Percentiles rank a stretch among this genome's conserved stretches.
Conservation (phyloP, 352 stramenopile genomes). For the Phytopythium mirpurense region DNA sequence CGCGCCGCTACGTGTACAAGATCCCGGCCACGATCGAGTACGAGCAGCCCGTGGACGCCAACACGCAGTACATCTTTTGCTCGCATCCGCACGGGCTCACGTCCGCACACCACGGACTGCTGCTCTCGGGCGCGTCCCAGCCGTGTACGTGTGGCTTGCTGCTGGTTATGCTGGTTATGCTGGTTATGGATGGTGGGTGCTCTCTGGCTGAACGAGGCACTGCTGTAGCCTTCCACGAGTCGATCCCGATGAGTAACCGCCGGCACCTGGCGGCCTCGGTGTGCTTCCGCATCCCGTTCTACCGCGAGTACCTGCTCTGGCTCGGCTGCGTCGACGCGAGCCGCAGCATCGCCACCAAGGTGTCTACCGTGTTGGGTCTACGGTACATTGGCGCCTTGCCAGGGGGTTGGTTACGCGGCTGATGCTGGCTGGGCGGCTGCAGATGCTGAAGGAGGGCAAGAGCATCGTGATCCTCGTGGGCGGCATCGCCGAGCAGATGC, state of each 20-base stretch:
- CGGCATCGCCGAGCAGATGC: slow-evolving; percentile 81
- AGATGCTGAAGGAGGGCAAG: slow-evolving; percentile 61
- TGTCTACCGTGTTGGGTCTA: slow-evolving; percentile 5
- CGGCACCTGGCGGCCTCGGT: slow-evolving; percentile 69
- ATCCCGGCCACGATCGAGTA: slow-evolving; percentile 63
- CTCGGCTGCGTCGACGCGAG: slow-evolving; percentile 71
- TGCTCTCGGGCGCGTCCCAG: slow-evolving; percentile 51
- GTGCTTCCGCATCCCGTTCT: slow-evolving; percentile 72
- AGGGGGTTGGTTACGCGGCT: too few relatives aligned
- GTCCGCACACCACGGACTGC: slow-evolving; percentile 61
- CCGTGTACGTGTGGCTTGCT: slow-evolving; percentile 55
- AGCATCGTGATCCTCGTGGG: slow-evolving; percentile 79
- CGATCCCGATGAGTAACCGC: slow-evolving; percentile 50
- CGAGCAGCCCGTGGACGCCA: slow-evolving; percentile 51
- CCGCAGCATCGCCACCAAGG: slow-evolving; percentile 54
- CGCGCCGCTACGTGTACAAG: slow-evolving; percentile 19
- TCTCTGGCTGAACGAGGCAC: too few relatives aligned
- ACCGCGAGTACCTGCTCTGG: slow-evolving; percentile 74
- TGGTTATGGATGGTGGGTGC: too few relatives aligned
- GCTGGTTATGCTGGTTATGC: too few relatives aligned
- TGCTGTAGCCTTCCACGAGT: slow-evolving; percentile 75
- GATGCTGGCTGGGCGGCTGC: slow-evolving; percentile 2
- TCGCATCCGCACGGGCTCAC: slow-evolving; percentile 73
- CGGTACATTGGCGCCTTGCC: too few relatives aligned
- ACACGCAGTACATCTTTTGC: slow-evolving; percentile 74